These are phyloP conservation scores for Lobosporangium transversale DNA, from an alignment of 192 early-diverging fungal species.

Conservation along the genomic window DNA sequence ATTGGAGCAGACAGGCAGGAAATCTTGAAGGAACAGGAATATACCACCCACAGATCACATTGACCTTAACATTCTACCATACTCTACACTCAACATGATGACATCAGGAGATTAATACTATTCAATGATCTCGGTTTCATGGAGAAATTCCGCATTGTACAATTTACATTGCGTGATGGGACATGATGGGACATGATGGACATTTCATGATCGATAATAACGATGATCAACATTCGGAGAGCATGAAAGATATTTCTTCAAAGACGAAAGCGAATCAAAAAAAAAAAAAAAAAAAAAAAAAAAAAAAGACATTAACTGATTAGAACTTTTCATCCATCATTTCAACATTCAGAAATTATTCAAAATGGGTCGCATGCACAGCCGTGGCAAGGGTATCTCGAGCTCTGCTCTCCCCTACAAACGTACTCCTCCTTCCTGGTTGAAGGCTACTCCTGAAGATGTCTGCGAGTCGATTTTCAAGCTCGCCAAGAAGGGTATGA, in stretches of 20 bases:
- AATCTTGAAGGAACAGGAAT: not conserved
- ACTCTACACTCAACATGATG: not conserved
- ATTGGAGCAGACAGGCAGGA: too few relatives aligned
- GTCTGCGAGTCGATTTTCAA: conserved; percentile 99
- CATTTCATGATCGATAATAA: too few relatives aligned
- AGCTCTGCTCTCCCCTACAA: conserved; percentile 94
- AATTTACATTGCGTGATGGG: too few relatives aligned
- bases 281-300: too few relatives aligned
- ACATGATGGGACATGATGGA: too few relatives aligned
- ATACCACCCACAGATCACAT: not conserved
- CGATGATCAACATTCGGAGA: too few relatives aligned
- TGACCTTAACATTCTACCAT: not conserved
- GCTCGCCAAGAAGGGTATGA: conserved; percentile 98
- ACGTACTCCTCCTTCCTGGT: conserved; percentile 96
- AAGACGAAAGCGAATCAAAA: not conserved
- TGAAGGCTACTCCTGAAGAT: conserved; percentile 97
- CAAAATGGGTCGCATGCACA: conserved; percentile 96
- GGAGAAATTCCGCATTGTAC: not conserved
- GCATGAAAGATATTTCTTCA: too few relatives aligned
- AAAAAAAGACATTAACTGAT: not conserved
- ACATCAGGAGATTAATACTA: too few relatives aligned
- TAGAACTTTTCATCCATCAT: conserved; percentile 1
- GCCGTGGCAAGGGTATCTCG: conserved; percentile 97
- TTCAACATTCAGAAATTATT: conserved; percentile 30
- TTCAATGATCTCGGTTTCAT: not conserved